Base-by-base conservation (phyloP, 1,284 basidiomycete species). In the Bondarzewia mesenterica region DNA sequence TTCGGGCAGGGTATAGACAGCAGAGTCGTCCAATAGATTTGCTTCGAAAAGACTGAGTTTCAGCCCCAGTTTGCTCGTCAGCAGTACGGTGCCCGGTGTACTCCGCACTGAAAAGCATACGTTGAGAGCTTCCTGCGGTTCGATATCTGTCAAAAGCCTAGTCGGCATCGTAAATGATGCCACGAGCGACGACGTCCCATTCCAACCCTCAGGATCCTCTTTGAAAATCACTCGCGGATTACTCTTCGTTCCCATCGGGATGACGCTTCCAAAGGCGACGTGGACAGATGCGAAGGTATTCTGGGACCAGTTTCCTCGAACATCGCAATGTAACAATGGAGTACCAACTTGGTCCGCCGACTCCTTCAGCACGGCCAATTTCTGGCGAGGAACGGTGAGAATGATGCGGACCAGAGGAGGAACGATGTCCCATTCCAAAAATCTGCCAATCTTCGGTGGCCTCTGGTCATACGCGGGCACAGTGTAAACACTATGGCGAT, bases 361-460 rank as follows among this genome's bases (percentile, higher is more conserved):
- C 8, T 52, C 47, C 25, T 57, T 50, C 3, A 70, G 43, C 2
- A 57, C 49, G 7, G 36, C 40, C 10, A 69, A 44, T 21, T 59
- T 60, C n/a, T 58, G 54, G 32, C 67, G 62, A 16, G 68, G 69
- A 25, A 72, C 60, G n/a, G 57, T 55, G n/a, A 71, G 55, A 39
- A 66, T 52, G 35, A 71, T 54, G 10, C 47, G 40, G 36, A 51
- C 42, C 25, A 51, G 16, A 5, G 37, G 15, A 5, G 70, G 64
- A 22, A 70, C 51, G 3, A 44, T 46, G 7, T 52, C 47, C 69
- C 70, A 71, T 10, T 4, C 12, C 20, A 22, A 10, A 40, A 40
- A 40, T 22, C 16, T 16, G 4, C 38, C 38, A 5, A 40, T 40
- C 8, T 14, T 40, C 12, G 38, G 38, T 10, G 16, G 38, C 38